These are phyloP conservation scores for Cladosporium sp. DNA, from an alignment of 2,329 filamentous ascomycete genomes.

Conservation along the genomic window DNA sequence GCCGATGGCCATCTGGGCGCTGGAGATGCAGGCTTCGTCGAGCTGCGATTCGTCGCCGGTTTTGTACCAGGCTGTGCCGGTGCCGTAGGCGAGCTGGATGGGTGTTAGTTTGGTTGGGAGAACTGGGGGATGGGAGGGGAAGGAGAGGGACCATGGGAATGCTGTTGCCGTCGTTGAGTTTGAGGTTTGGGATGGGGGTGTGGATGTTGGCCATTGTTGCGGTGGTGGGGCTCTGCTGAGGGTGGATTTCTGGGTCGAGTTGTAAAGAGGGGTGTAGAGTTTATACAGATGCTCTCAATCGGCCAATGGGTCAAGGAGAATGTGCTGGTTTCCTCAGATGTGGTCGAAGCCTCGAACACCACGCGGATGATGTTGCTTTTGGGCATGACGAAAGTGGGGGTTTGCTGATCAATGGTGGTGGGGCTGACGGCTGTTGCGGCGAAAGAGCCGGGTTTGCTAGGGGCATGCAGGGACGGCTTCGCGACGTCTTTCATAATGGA, in stretches of 20 bases:
- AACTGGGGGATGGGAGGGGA: neutral
- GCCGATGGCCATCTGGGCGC: slow-evolving; percentile 57
- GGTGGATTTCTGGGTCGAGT: no score
- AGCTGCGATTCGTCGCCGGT: slow-evolving; percentile 43
- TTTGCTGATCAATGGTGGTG: neutral
- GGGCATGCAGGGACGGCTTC: neutral
- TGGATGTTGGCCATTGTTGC: slow-evolving; percentile 29
- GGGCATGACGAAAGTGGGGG: neutral
- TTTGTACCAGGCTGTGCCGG: slow-evolving; percentile 64
- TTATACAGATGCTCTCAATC: no score
- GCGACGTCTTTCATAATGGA: no score
- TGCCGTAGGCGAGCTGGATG: slow-evolving; percentile 61
- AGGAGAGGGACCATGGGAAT: slow-evolving; percentile 57
- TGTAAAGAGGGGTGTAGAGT: no score
- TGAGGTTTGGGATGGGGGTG: slow-evolving; percentile 52
- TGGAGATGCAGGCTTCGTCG: slow-evolving; percentile 52
- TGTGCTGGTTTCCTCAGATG: no score
- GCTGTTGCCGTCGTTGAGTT: slow-evolving; percentile 66
- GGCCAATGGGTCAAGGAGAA: no score
- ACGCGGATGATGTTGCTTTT: no score
- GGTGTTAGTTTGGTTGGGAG: neutral
- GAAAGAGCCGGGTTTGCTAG: neutral
- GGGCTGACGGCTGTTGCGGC: neutral
- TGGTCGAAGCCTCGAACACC: no score
- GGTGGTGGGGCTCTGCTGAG: no score